Evolutionary conservation across 2,329 filamentous ascomycete species (phyloP).

Genomic region (Coniosporium tulheliwenetii): DNA sequence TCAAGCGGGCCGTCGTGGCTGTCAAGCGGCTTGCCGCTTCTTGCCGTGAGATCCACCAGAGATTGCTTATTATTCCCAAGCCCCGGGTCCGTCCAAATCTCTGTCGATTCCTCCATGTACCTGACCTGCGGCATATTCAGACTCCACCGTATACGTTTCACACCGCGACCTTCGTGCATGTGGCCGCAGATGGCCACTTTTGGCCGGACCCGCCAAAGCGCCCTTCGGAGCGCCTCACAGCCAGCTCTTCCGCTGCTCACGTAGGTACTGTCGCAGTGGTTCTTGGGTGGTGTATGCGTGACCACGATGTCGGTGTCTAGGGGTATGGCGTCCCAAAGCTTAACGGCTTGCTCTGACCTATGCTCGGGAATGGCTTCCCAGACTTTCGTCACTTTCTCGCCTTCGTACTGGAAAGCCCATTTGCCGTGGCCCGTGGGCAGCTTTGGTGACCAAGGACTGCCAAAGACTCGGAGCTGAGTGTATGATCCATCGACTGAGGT

Average conservation of each 20-base stretch:
- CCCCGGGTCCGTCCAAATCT: constrained; percentile 45
- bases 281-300: constrained; percentile 52
- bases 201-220: constrained; percentile 46
- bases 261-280: constrained; percentile 38
- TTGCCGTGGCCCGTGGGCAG: constrained; percentile 20
- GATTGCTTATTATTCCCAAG: constrained; percentile 43
- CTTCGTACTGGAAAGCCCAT: constrained; percentile 54
- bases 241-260: constrained; percentile 30
- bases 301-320: constrained; percentile 48
- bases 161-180: constrained; percentile 53
- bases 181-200: constrained; percentile 55
- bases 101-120: constrained; percentile 28
- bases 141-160: constrained; percentile 45
- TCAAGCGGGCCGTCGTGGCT: constrained; percentile 6
- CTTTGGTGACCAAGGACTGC: constrained; percentile 49
- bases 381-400: constrained; percentile 6
- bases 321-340: constrained; percentile 47
- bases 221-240: constrained; percentile 42
- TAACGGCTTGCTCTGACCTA: constrained; percentile 13
- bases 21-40: constrained; percentile 17
- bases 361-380: no score
- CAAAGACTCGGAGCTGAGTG: constrained; percentile 52
- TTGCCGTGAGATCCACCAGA: constrained; percentile 43
- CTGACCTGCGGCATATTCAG: constrained; percentile 16
- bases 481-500: constrained; percentile 35